Conservation (phyloP, 2,329 filamentous ascomycete species). For the Arthroderma sp. region DNA sequence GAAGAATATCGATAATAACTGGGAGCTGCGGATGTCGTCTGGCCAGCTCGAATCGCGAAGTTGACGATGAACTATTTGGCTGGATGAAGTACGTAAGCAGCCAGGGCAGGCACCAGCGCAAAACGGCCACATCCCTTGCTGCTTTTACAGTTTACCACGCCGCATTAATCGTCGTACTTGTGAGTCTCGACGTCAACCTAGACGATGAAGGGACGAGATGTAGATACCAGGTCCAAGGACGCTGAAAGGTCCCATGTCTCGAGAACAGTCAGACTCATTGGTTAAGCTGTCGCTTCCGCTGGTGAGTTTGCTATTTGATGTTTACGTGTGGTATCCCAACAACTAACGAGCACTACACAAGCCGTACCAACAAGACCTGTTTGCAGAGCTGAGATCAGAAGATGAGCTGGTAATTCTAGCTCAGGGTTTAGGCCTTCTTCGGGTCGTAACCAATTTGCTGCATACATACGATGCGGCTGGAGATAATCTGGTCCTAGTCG, state of each 20-base stretch:
- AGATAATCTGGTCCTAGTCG: constrained; percentile 78
- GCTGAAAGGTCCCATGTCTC: constrained; percentile 3
- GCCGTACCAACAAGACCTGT: constrained; percentile 90
- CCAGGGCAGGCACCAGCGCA: too few species aligned
- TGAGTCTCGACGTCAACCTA: too few species aligned
- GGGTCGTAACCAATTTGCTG: constrained; percentile 86
- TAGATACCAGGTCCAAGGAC: too few species aligned
- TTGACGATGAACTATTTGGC: too few species aligned
- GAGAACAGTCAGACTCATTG: constrained; percentile 3
- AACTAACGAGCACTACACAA: constrained; percentile 14
- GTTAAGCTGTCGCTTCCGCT: constrained; percentile 53
- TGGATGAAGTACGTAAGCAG: too few species aligned
- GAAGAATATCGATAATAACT: too few species aligned
- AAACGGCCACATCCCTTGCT: too few species aligned
- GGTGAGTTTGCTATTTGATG: constrained; percentile 23
- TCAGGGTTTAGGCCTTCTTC: constrained; percentile 79
- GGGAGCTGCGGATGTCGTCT: too few species aligned
- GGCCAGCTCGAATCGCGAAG: too few species aligned
- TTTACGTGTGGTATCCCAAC: background rate
- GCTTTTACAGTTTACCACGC: too few species aligned
- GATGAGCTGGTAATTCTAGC: constrained; percentile 91
- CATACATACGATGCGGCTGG: constrained; percentile 95
- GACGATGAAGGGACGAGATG: too few species aligned
- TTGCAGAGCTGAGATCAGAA: constrained; percentile 75
- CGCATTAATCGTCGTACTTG: too few species aligned